Base-by-base conservation (phyloP, 148 eudicot genomes). In the Gaultheria prostrata region DNA sequence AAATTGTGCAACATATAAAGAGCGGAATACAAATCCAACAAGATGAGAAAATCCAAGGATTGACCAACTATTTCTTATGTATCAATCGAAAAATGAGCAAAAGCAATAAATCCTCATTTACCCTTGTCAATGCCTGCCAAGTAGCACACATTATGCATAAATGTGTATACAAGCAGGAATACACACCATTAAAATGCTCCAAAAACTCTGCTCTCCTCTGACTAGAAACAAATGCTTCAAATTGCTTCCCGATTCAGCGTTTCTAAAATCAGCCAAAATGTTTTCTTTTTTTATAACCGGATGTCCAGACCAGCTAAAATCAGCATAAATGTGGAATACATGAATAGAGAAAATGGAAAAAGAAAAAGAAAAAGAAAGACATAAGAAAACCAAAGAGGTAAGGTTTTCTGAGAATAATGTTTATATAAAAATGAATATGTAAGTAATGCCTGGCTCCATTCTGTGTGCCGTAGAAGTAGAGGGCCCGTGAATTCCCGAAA, bases 391-490 rank as follows among this genome's bases (percentile, higher is more conserved):
- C 53, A 8, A 50, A 49, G 11, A 10, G 14, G 53, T 11, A n/a
- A n/a, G 53, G 14, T 10, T 50, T 50, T 50, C 53, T 50, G 53
- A 7, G 7, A 48, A 11, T 48, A 48, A 50, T 33, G 35, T 33
- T 33, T 33, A 33, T 33, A 33, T 0, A 33, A 33, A 33, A 33
- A 1, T 33, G 35, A 39, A 39, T 39, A 6, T 77, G 28, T 50
- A 54, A 28, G 3, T 51, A 49, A 85, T 91, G 93, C 93, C 93
- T 91, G 93, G 92, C 93, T 88, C 82, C 86, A 85, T 84, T 87
- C 93, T 91, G 93, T 91, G 89, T 91, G 93, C 93, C 93, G 53
- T 50, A 5, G 43, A 39, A 39, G 43, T 0, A 39, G 43, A 39
- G 43, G 43, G 1, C 48, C 79, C n/a, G 82, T 57, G 74, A 76